Evolutionary conservation across 345 rosid genomes (phyloP), one percentile per base, ranked within the genome.

Genomic region (Ricinus communis): DNA sequence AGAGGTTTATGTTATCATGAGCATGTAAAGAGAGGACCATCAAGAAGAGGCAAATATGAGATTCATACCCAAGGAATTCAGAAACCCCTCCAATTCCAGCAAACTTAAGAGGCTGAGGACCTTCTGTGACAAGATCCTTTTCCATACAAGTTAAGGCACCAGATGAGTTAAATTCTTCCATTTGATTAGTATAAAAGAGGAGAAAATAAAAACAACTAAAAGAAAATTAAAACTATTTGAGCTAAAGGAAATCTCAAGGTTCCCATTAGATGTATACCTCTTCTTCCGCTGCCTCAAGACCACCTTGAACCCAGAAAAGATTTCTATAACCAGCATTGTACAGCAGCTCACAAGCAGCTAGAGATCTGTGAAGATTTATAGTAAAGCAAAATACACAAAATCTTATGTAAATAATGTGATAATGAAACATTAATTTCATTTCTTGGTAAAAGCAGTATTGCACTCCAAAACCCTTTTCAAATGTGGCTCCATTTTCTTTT

Each of bases 251-350:
- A 38, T 60, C 25, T 28, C 18, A 33, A 71, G 52, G 24, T 79
- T 63, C 38, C 71, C 46, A 71, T 11, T 69, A 65, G 74, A 75
- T 33, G 66, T 24, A 40, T 71, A 91, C 98, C 89, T 91, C 96
- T 66, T 88, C 97, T 87, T 87, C 93, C 64, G 97, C 92, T 5
- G 88, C 83, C 79, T 93, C 97, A 51, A 93, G 80, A 54, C 96
- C 98, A 41, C 97, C 94, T 83, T 90, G 97, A 73, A 93, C 86
- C 97, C 94, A 91, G 81, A 90, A 93, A 67, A 93, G 79, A 84
- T 87, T 93, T 80, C 75, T 79, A 71, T 90, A 93, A 28, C 98
- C 97, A 62, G 91, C 83, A 80, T 86, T 87, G 63, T 56, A 76
- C 14, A 93, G 81, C 53, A 86, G 76, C 74, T 93, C 98, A 31